Percentiles rank a stretch among this genome's conserved stretches.
These are phyloP conservation scores for Pseudomassariella vexata DNA, from an alignment of 2,329 filamentous ascomycete species.

Conservation along the genomic window DNA sequence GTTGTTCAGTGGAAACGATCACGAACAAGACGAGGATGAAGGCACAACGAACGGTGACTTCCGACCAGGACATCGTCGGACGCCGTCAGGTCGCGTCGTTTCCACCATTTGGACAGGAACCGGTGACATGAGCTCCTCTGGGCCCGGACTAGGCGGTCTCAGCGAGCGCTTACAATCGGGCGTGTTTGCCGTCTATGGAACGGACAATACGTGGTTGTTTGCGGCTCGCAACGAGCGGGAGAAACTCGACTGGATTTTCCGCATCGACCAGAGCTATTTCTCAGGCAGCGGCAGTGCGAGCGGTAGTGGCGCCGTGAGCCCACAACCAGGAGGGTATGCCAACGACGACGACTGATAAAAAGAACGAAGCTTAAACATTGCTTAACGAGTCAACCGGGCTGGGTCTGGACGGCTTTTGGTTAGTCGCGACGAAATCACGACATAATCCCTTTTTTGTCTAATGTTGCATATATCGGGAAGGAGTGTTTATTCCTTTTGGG, in stretches of 20 bases:
- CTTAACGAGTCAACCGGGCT: background rate
- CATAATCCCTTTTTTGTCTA: background rate
- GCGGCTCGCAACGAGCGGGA: constrained; percentile 82
- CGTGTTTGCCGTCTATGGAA: constrained; percentile 92
- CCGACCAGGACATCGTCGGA: constrained; percentile 41
- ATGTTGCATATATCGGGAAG: background rate
- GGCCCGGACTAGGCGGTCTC: constrained; percentile 43
- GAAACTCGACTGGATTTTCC: constrained; percentile 95
- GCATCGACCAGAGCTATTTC: constrained; percentile 76
- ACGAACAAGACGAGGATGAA: constrained; percentile 11
- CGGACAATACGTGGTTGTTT: constrained; percentile 93
- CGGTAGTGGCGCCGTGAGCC: constrained; percentile 32
- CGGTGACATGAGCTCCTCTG: constrained; percentile 25
- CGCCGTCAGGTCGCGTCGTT: constrained; percentile 45
- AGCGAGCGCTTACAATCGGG: constrained; percentile 58
- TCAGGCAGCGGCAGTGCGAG: constrained; percentile 38
- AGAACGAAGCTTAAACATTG: background rate
- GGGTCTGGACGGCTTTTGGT: background rate
- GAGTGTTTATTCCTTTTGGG: background rate
- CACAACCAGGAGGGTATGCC: constrained; percentile 19
- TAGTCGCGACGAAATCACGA: constrained; percentile 4
- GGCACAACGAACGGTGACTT: constrained; percentile 24
- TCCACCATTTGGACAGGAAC: constrained; percentile 50
- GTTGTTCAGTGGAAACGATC: constrained; percentile 43
- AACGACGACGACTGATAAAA: constrained; percentile 16